Evolutionary conservation across 257 asterid genomes (phyloP).

Genomic region (Solanum stenotomum): DNA sequence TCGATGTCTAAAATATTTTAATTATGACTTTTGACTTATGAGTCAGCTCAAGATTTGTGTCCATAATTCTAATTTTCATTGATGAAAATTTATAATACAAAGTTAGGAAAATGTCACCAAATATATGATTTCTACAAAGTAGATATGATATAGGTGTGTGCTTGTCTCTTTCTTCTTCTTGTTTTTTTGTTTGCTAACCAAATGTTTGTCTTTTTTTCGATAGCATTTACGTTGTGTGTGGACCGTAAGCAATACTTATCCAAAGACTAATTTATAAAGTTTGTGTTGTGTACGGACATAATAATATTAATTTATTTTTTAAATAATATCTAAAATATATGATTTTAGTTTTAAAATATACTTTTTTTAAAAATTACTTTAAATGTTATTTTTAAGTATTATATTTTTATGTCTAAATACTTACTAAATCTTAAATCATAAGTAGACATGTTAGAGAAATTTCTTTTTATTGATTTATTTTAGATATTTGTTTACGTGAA

Average conservation of each 20-base stretch:
- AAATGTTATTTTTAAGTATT: too few relatives aligned
- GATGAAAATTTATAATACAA: neutral
- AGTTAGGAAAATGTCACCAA: neutral
- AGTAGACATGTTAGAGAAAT: neutral
- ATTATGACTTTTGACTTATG: neutral
- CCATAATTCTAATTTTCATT: neutral
- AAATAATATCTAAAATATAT: neutral
- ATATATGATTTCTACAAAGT: neutral
- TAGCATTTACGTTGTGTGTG: neutral
- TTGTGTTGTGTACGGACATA: neutral
- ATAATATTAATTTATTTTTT: too few relatives aligned
- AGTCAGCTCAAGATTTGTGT: neutral
- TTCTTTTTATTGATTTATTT: too few relatives aligned
- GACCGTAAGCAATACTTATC: neutral
- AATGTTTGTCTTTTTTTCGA: neutral
- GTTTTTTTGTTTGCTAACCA: neutral
- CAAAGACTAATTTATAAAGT: neutral
- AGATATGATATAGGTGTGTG: neutral
- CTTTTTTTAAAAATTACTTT: too few relatives aligned
- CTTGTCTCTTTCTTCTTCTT: neutral
- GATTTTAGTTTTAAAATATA: too few relatives aligned
- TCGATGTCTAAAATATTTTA: too few relatives aligned
- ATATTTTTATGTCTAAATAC: neutral
- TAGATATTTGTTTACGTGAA: neutral
- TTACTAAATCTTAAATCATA: neutral